phyloP scores from a whole-genome alignment of 306 rosid genomes.

The Corylus americana region DNA sequence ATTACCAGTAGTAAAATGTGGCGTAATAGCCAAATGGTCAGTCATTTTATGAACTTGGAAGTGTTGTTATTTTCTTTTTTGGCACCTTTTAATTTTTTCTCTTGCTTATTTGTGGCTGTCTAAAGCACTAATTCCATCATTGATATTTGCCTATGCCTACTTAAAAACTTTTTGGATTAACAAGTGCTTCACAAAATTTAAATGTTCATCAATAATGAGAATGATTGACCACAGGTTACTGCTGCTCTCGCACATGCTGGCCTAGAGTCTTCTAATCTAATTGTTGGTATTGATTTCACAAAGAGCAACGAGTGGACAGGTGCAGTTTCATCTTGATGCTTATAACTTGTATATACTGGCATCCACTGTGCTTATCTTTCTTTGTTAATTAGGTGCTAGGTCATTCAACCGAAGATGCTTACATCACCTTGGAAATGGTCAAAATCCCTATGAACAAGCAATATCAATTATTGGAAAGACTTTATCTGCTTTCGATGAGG shows the following conservation, averaged over 20 bases:
- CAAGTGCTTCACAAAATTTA: conserved; percentile 1
- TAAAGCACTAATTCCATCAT: background rate
- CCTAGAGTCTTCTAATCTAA: conserved; percentile 86
- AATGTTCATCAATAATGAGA: conserved; percentile 19
- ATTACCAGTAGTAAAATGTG: background rate
- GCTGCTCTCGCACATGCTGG: conserved; percentile 83
- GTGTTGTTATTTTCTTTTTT: background rate
- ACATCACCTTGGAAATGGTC: conserved; percentile 70
- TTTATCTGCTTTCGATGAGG: conserved; percentile 71
- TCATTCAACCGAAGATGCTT: conserved; percentile 81
- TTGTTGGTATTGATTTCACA: conserved; percentile 92
- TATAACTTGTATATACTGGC: conserved; percentile 11
- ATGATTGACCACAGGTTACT: conserved; percentile 59
- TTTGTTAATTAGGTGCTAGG: conserved; percentile 53
- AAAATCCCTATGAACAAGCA: conserved; percentile 83
- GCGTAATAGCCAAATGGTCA: background rate
- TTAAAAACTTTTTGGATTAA: too few species aligned
- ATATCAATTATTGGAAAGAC: conserved; percentile 86
- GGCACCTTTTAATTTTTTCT: background rate
- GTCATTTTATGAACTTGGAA: background rate
- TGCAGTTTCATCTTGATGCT: conserved; percentile 33
- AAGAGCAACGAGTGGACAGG: conserved; percentile 99
- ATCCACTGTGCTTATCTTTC: conserved; percentile 17
- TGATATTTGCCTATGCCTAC: background rate
- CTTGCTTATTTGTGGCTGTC: background rate